Conservation (phyloP, 139 green algal genomes). For the Closterium sp. region DNA sequence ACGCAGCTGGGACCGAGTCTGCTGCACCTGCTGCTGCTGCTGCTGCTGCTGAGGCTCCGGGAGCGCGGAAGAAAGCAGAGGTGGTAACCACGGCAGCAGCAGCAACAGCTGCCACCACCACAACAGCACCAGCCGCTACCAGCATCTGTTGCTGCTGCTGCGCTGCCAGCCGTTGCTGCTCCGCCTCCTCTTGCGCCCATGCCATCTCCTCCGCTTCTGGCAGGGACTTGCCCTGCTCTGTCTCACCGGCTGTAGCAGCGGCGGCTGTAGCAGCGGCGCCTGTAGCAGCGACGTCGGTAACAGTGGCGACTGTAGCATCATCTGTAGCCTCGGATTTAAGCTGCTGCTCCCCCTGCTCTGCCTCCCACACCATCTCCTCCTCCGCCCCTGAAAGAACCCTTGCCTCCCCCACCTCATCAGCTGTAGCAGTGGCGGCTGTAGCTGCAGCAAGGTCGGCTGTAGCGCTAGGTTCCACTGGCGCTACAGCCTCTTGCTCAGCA, state of each 20-base stretch:
- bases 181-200: not conserved
- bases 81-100: no score
- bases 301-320: no score
- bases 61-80: not conserved
- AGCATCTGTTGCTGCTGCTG: not conserved
- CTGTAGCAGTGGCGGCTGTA: not conserved
- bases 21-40: not conserved
- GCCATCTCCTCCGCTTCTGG: not conserved
- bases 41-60: no score
- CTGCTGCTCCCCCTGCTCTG: not conserved
- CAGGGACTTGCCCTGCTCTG: not conserved
- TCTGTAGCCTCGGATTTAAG: no score
- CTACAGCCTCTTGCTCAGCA: not conserved
- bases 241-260: no score
- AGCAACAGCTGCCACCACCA: not conserved
- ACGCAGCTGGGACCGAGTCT: no score
- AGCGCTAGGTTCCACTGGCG: not conserved
- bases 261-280: no score
- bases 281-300: no score
- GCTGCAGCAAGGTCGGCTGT: not conserved
- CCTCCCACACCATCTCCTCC: not conserved
- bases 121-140: not conserved
- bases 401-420: not conserved
- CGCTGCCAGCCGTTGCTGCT: not conserved
- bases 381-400: not conserved